Evolutionary conservation across 2,329 filamentous ascomycete species (phyloP), one percentile per base, ranked within the genome.

Genomic region (Aureobasidium sp.): DNA sequence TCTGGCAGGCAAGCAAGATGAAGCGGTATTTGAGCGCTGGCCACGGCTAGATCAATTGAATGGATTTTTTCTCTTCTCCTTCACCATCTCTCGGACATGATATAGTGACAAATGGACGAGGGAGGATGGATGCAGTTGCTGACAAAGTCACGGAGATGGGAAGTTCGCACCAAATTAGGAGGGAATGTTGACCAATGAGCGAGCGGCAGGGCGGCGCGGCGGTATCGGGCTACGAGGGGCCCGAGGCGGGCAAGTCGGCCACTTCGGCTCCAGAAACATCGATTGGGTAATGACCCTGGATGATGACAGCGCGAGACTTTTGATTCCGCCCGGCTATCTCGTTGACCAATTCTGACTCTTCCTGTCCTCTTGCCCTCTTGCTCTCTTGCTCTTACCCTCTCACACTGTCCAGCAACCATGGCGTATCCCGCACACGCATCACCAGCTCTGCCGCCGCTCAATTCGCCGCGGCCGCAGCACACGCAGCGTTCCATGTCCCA

Each of bases 401-500:
- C 37, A 23, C 19, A 31, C 40, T 7, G 1, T 31, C 10, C 27
- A n/a, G 19, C 29, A 7, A 35, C 19, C 46, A 60, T 50, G 45
- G 2, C 57, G 15, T 60, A 60, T 51, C 65, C 71, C 19, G 78
- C 78, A 19, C 76, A 79, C 40, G 74, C 75, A 63, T 72, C 70
- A 49, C 70, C 70, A 33, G 69, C 67, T 19, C 65, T 71, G 29
- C 62, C 67, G 33, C 79, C 81, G 29, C 72, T 83, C 55, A 73
- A 81, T 64, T 81, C 82, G 47, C 81, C 82, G 73, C 71, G 57
- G 75, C 76, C 58, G 68, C 76, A 65, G 70, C 75, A 64, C 69
- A 75, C 67, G 67, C 67, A 68, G 21, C 65, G 65, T 60, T 49
- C 55, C 15, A 66, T 74, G 38, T 73, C 75, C 35, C 25, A 42